A percentile compares a stretch with the other conserved stretches of the same genome.
phyloP scores from a whole-genome alignment of 1,284 basidiomycete genomes.

The Schizophyllum commune region DNA sequence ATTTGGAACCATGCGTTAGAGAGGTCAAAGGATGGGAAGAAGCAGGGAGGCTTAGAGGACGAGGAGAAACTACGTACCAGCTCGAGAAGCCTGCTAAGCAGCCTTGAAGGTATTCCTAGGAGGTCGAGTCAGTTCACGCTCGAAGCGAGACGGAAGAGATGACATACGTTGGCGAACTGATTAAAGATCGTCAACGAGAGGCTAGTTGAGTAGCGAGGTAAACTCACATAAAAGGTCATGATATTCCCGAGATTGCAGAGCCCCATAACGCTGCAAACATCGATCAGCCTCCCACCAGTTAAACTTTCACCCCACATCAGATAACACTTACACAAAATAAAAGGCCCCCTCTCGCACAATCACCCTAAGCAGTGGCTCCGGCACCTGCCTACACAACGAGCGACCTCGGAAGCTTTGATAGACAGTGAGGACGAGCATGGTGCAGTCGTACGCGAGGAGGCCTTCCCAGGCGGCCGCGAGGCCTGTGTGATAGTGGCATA shows the following conservation, averaged over 20 bases:
- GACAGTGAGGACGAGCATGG: slow-evolving; percentile 29
- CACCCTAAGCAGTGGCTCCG: slow-evolving; percentile 21
- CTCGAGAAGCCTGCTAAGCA: not conserved
- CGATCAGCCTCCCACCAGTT: too few species aligned
- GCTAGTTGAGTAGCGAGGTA: too few species aligned
- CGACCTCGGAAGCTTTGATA: slow-evolving; percentile 23
- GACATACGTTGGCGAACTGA: too few species aligned
- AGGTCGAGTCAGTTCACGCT: too few species aligned
- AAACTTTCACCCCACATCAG: too few species aligned
- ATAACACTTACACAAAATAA: slow-evolving; percentile 29
- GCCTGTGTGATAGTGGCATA: slow-evolving; percentile 14
- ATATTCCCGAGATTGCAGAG: slow-evolving; percentile 33
- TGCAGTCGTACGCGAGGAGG: slow-evolving; percentile 30
- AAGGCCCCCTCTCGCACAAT: slow-evolving; percentile 33
- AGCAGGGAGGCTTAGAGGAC: not conserved
- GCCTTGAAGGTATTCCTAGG: not conserved
- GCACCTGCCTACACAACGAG: slow-evolving; percentile 16
- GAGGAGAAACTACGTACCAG: not conserved
- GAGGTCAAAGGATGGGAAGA: too few species aligned
- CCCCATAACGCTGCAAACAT: slow-evolving; percentile 26
- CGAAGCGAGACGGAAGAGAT: too few species aligned
- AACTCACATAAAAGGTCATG: slow-evolving; percentile 33
- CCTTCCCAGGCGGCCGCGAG: slow-evolving; percentile 34
- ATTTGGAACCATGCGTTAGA: too few species aligned
- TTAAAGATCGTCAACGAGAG: too few species aligned